These are phyloP conservation scores for Fonsecaea pugnacius DNA, from an alignment of 2,329 filamentous ascomycete species.

Conservation along the genomic window DNA sequence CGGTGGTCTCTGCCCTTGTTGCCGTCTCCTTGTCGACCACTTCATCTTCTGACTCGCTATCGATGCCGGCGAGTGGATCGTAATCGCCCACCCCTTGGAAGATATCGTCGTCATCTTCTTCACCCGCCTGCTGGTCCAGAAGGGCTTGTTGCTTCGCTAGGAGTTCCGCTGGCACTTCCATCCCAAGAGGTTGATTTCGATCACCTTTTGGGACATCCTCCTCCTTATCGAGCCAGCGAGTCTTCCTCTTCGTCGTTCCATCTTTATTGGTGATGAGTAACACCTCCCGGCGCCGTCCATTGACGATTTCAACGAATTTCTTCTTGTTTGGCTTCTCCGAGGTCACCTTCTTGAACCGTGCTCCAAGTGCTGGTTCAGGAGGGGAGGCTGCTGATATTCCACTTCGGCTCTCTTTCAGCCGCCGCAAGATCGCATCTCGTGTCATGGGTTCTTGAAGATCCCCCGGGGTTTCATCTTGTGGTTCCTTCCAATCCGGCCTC, in stretches of 20 bases:
- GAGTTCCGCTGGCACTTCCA: slow-evolving; percentile 54
- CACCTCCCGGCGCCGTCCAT: slow-evolving; percentile 59
- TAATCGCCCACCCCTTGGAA: slow-evolving; percentile 65
- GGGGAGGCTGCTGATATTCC: slow-evolving; percentile 44
- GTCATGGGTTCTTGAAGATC: slow-evolving; percentile 51
- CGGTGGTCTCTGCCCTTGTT: slow-evolving; percentile 22
- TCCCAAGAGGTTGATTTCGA: slow-evolving; percentile 54
- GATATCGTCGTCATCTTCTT: slow-evolving; percentile 64
- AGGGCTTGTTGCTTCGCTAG: slow-evolving; percentile 43
- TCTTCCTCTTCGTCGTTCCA: slow-evolving; percentile 65
- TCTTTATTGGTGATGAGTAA: slow-evolving; percentile 63
- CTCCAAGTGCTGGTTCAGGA: slow-evolving; percentile 56
- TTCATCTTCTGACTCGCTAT: slow-evolving; percentile 54
- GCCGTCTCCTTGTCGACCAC: slow-evolving; percentile 37
- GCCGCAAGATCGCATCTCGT: slow-evolving; percentile 63
- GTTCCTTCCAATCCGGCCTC: slow-evolving; percentile 19
- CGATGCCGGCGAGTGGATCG: slow-evolving; percentile 61
- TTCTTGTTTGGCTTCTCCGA: slow-evolving; percentile 44
- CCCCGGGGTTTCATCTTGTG: slow-evolving; percentile 29
- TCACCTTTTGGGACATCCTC: slow-evolving; percentile 43
- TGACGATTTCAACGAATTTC: slow-evolving; percentile 59
- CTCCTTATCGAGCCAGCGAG: slow-evolving; percentile 56
- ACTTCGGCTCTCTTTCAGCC: slow-evolving; percentile 59
- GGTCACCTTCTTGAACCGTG: slow-evolving; percentile 60
- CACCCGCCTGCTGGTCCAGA: slow-evolving; percentile 42